Conservation (phyloP, 768 basidiomycete species). For the Leccinum subtestaceum region DNA sequence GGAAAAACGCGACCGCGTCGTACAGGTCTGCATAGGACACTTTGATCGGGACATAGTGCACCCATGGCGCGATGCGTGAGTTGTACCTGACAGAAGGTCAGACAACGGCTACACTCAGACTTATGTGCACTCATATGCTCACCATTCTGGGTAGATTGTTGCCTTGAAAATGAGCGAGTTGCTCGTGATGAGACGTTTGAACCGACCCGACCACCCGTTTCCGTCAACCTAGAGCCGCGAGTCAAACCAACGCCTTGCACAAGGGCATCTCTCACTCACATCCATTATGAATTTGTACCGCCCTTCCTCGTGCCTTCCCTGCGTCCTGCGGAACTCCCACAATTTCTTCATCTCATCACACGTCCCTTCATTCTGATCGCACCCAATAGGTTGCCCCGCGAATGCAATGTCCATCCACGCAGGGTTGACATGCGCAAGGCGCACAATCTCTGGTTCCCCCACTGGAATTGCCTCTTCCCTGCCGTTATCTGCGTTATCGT, state of each 20-base stretch:
- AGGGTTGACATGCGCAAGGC: slow-evolving; percentile 45
- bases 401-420: slow-evolving; percentile 64
- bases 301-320: slow-evolving; percentile 48
- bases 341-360: slow-evolving; percentile 44
- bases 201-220: slow-evolving; percentile 69
- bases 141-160: slow-evolving; percentile 77
- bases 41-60: slow-evolving; percentile 72
- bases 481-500: neutral
- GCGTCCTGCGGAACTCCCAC: slow-evolving; percentile 49
- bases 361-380: slow-evolving; percentile 27
- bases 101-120: neutral
- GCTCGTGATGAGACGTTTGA: slow-evolving; percentile 60
- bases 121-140: neutral
- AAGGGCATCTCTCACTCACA: slow-evolving; percentile 31
- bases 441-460: slow-evolving; percentile 34
- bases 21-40: slow-evolving; percentile 65
- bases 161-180: slow-evolving; percentile 66
- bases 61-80: slow-evolving; percentile 62
- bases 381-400: slow-evolving; percentile 42
- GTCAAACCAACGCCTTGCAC: neutral
- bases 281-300: slow-evolving; percentile 61
- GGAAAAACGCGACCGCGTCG: slow-evolving; percentile 72
- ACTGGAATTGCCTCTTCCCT: slow-evolving; percentile 29
- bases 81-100: slow-evolving; percentile 40
- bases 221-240: slow-evolving; percentile 46